A percentile compares a stretch with the other conserved stretches of the same genome.
phyloP scores from a whole-genome alignment of 1,284 basidiomycete species.

The Moesziomyces sp. region DNA sequence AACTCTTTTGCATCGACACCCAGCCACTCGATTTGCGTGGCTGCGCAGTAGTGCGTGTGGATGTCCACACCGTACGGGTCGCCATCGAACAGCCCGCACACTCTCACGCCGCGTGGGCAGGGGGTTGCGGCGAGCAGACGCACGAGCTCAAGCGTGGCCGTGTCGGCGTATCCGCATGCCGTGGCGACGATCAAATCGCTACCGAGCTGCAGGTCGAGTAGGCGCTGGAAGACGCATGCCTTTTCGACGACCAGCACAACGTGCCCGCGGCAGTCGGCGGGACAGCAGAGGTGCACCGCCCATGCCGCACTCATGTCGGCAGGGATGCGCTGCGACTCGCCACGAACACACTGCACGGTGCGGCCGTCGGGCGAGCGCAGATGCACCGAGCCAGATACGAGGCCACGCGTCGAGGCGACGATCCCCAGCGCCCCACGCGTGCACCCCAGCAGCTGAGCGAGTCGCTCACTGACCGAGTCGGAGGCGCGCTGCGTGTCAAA shows the following conservation, averaged over 20 bases:
- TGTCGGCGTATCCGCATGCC: slow-evolving; percentile 61
- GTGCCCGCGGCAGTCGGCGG: not conserved
- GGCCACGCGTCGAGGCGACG: slow-evolving; percentile 48
- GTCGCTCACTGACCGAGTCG: slow-evolving; percentile 35
- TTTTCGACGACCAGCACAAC: slow-evolving; percentile 62
- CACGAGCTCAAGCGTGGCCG: slow-evolving; percentile 37
- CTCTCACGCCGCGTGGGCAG: not conserved
- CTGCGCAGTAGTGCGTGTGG: slow-evolving; percentile 11
- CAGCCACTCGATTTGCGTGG: slow-evolving; percentile 13
- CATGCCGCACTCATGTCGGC: slow-evolving; percentile 12
- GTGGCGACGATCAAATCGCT: slow-evolving; percentile 12
- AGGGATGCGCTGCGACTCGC: slow-evolving; percentile 4
- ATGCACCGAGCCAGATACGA: slow-evolving; percentile 33
- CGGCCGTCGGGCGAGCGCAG: slow-evolving; percentile 1
- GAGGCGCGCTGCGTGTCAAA: slow-evolving; percentile 50
- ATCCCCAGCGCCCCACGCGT: slow-evolving; percentile 32
- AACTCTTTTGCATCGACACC: slow-evolving; percentile 30
- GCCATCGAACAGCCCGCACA: slow-evolving; percentile 22
- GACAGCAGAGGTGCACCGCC: slow-evolving; percentile 8
- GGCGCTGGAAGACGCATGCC: slow-evolving; percentile 48
- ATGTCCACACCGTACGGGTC: slow-evolving; percentile 62
- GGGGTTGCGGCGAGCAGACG: not conserved
- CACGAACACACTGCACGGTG: not conserved
- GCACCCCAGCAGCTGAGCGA: slow-evolving; percentile 18
- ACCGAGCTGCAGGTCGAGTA: slow-evolving; percentile 18